These are phyloP conservation scores for Zelonia costaricensis DNA, from an alignment of 208 protist genomes.

Conservation along the genomic window DNA sequence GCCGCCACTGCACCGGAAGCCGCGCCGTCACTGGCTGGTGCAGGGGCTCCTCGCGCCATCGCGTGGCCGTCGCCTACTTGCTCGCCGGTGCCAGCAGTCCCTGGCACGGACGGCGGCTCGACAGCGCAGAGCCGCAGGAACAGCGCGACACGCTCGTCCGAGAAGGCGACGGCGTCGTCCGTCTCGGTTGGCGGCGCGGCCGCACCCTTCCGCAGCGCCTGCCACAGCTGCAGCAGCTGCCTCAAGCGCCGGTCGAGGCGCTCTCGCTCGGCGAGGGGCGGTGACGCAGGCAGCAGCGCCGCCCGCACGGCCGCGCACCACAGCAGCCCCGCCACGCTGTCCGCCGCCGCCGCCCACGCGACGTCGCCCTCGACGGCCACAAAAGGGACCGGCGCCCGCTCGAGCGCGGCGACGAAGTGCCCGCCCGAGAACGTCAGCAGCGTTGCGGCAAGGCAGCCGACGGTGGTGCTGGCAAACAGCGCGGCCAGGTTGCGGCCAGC, in stretches of 20 bases:
- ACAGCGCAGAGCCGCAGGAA: conserved; percentile 21
- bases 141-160: conserved; percentile 10
- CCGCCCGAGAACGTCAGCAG: conserved; percentile 45
- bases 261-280: not conserved
- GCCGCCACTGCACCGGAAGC: not conserved
- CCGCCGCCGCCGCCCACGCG: conserved; percentile 8
- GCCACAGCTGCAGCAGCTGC: conserved; percentile 34
- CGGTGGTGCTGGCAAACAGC: conserved; percentile 27
- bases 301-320: conserved; percentile 23
- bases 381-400: conserved; percentile 30
- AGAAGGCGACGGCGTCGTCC: not conserved
- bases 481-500: conserved; percentile 10
- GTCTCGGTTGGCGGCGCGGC: not conserved
- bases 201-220: conserved; percentile 2
- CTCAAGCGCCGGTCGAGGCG: conserved; percentile 16
- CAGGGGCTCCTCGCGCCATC: no score
- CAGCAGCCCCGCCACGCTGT: conserved; percentile 23
- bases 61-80: no score
- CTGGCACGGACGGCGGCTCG: conserved; percentile 11
- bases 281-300: conserved; percentile 3
- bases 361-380: conserved; percentile 20
- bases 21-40: no score
- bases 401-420: conserved; percentile 46
- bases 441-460: conserved; percentile 34
- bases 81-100: no score